Evolutionary conservation across 108 stramenopile genomes (phyloP).

Genomic region (Schizochytrium sp.): DNA sequence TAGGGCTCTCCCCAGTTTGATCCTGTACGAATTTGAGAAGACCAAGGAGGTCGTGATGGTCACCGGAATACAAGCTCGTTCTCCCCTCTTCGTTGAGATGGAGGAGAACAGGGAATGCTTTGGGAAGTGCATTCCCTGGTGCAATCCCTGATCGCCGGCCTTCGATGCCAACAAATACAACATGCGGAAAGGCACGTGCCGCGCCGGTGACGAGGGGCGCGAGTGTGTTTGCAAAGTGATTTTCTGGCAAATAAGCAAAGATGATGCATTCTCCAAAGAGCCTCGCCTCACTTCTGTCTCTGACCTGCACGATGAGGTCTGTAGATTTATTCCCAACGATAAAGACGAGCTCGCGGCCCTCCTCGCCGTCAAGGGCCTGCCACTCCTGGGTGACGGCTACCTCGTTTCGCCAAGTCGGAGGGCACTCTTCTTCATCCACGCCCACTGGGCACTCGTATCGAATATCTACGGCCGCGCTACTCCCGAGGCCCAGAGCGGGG

Average conservation of each 20-base stretch:
- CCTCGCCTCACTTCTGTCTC: not conserved
- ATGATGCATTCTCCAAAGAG: not conserved
- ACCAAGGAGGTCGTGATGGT: not conserved
- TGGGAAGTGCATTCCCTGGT: not conserved
- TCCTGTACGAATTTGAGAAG: not conserved
- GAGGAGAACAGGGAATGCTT: not conserved
- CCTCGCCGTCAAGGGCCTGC: too few species aligned
- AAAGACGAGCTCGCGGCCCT: too few species aligned
- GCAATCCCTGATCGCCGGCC: not conserved
- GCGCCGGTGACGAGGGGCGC: not conserved
- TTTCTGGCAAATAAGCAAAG: not conserved
- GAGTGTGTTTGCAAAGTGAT: not conserved
- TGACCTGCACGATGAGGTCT: not conserved
- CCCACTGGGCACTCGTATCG: not conserved
- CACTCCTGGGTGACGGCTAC: too few species aligned
- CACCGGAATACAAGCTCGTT: not conserved
- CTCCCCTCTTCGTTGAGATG: not conserved
- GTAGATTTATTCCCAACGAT: not conserved
- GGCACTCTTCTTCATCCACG: not conserved
- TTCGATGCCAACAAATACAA: not conserved
- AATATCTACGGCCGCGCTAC: not conserved
- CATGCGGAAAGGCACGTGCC: not conserved
- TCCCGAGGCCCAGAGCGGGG: too few species aligned
- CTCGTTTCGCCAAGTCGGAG: not conserved
- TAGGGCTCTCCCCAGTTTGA: not conserved